Percentiles rank a stretch among this genome's conserved stretches.
phyloP scores from a whole-genome alignment of 495 filamentous ascomycete species.

The Choiromyces venosus region DNA sequence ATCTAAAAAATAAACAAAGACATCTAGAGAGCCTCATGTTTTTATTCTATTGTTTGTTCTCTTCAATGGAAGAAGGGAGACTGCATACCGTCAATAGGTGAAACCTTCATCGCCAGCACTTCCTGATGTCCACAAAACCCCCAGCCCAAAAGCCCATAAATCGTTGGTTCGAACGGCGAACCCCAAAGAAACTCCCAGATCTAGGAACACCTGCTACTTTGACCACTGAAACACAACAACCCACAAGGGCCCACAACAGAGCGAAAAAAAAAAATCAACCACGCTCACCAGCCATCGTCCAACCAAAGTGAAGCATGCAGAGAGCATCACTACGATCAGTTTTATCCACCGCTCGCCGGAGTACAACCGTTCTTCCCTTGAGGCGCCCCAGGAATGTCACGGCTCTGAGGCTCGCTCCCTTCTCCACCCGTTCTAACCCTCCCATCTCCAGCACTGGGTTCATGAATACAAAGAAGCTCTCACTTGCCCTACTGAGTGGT shows the following conservation, averaged over 20 bases:
- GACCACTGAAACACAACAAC: background rate
- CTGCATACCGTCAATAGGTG: background rate
- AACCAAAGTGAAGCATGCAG: conserved; percentile 22
- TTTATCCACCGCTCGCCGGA: conserved; percentile 17
- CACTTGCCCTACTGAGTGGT: conserved; percentile 37
- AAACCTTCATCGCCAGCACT: background rate
- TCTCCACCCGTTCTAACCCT: conserved; percentile 9
- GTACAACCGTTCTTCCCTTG: conserved; percentile 7
- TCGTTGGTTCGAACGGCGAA: background rate
- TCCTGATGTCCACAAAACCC: background rate
- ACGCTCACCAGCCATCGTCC: conserved; percentile 2
- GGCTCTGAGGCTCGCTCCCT: background rate
- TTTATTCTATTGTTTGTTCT: background rate
- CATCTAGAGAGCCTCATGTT: conserved; percentile 1
- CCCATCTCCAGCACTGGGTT: conserved; percentile 5
- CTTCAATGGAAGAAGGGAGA: background rate
- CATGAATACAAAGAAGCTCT: conserved; percentile 39
- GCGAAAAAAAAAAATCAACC: conserved; percentile 1
- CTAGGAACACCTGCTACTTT: background rate
- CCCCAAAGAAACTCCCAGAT: background rate
- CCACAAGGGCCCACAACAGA: background rate
- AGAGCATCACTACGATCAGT: conserved; percentile 22
- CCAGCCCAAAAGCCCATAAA: background rate
- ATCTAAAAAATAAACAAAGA: background rate
- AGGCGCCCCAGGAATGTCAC: conserved; percentile 6